Evolutionary conservation across 768 basidiomycete species (phyloP).

Genomic region (Kwoniella bestiolae): DNA sequence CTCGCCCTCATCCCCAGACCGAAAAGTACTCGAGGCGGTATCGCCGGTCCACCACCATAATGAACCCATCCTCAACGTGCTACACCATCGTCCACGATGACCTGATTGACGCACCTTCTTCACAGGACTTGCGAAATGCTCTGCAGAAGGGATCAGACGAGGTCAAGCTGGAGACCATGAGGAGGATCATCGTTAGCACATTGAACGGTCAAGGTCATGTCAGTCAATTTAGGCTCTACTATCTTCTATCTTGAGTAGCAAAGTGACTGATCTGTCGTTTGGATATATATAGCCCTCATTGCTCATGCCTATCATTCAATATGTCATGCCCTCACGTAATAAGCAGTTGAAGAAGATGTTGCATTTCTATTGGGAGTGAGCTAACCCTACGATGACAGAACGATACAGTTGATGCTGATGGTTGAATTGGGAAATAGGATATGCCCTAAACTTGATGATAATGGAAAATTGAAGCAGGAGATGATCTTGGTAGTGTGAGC

Average conservation of each 20-base stretch:
- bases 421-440: slow-evolving; percentile 74
- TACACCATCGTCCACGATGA: slow-evolving; percentile 58
- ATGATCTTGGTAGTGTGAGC: slow-evolving; percentile 98
- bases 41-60: slow-evolving; percentile 28
- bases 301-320: slow-evolving; percentile 99
- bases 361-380: slow-evolving; percentile 59
- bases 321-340: slow-evolving; percentile 90
- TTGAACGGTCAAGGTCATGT: slow-evolving; percentile 94
- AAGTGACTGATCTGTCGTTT: neutral
- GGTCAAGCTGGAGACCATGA: slow-evolving; percentile 92
- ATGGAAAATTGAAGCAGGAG: slow-evolving; percentile 97
- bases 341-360: slow-evolving; percentile 96
- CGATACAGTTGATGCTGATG: neutral
- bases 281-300: slow-evolving; percentile 70
- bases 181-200: slow-evolving; percentile 88
- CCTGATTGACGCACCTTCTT: slow-evolving; percentile 65
- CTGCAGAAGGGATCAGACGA: slow-evolving; percentile 97
- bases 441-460: slow-evolving; percentile 96
- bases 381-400: neutral
- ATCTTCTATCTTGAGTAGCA: neutral
- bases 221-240: slow-evolving; percentile 47
- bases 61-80: slow-evolving; percentile 55
- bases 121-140: slow-evolving; percentile 75
- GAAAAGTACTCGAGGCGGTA: neutral
- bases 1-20: neutral